These are phyloP conservation scores for Xylaria sp. DNA, from an alignment of 2,329 filamentous ascomycete genomes.

Conservation along the genomic window DNA sequence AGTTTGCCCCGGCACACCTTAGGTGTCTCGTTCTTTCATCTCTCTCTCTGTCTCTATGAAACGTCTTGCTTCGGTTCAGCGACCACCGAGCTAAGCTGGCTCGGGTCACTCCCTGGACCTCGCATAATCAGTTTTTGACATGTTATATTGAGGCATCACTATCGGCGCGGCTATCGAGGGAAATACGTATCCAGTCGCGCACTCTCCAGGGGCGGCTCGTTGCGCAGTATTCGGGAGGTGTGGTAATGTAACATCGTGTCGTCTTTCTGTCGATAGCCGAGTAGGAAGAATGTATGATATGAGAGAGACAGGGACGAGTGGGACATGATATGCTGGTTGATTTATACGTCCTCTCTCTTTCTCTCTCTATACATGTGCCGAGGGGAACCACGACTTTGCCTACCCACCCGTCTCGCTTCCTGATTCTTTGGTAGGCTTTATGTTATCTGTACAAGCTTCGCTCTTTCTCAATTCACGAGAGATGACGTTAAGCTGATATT, in stretches of 20 bases:
- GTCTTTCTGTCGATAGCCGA: constrained; percentile 28
- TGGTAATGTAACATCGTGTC: constrained; percentile 23
- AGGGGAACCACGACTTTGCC: background rate
- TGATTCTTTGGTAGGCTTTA: background rate
- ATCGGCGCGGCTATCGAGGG: background rate
- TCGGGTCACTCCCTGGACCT: background rate
- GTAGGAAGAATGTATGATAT: constrained; percentile 19
- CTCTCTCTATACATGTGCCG: constrained; percentile 15
- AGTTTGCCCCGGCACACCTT: background rate
- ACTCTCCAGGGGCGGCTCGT: background rate
- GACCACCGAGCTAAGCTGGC: background rate
- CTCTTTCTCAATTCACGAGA: background rate
- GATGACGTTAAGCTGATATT: background rate
- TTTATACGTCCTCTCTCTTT: constrained; percentile 9
- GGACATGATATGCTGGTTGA: constrained; percentile 13
- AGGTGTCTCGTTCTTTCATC: too few relatives aligned
- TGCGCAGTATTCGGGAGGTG: constrained; percentile 4
- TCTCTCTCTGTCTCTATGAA: background rate
- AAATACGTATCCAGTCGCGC: background rate
- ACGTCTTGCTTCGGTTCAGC: background rate
- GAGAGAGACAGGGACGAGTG: background rate
- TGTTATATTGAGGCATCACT: background rate
- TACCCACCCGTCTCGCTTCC: background rate
- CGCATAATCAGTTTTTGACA: background rate
- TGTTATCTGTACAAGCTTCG: background rate